Evolutionary conservation across 345 rosid genomes (phyloP).

Genomic region (Kernera saxatilis): DNA sequence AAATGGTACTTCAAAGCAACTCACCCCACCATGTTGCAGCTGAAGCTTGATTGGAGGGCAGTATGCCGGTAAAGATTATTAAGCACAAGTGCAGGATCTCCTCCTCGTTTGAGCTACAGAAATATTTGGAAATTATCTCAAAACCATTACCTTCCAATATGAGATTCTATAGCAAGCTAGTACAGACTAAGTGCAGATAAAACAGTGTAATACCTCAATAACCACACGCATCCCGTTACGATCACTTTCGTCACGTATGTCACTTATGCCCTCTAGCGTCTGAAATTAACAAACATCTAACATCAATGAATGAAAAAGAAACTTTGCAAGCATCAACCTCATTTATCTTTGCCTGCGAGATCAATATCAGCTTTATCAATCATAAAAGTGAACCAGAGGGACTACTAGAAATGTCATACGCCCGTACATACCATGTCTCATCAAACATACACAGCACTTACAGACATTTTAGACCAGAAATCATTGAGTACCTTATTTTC

Average conservation of each 20-base stretch:
- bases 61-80: conserved; percentile 87
- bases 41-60: conserved; percentile 90
- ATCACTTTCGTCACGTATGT: conserved; percentile 97
- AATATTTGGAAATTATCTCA: background rate
- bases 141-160: conserved; percentile 1
- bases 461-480: background rate
- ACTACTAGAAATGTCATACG: background rate
- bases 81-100: conserved; percentile 71
- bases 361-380: background rate
- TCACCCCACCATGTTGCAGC: conserved; percentile 98
- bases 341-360: background rate
- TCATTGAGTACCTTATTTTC: conserved; percentile 63
- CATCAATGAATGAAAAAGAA: background rate
- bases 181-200: background rate
- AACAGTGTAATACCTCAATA: conserved; percentile 58
- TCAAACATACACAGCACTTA: background rate
- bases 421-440: background rate
- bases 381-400: background rate
- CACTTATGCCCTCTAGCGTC: conserved; percentile 89
- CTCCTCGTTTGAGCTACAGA: conserved; percentile 78
- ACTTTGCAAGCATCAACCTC: background rate
- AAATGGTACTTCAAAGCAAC: conserved; percentile 27
- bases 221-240: conserved; percentile 93
- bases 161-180: background rate
- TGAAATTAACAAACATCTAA: conserved; percentile 29